Conservation (phyloP, 352 stramenopile species). For the Globisporangium barbulae region DNA sequence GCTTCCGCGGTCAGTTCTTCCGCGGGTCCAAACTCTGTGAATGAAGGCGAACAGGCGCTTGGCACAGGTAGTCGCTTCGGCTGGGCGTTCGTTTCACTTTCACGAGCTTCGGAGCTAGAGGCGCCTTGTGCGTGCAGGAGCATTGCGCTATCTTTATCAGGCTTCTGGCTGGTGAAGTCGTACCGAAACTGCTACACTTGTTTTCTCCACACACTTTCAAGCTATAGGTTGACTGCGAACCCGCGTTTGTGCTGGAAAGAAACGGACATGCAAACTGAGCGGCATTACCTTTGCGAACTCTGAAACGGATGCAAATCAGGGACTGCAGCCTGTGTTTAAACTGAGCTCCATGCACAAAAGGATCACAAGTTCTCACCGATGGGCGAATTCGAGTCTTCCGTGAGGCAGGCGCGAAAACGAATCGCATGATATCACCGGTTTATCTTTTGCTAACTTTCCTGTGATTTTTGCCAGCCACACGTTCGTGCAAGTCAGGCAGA, state of each 20-base stretch:
- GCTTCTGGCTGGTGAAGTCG: background rate
- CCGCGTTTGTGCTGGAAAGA: background rate
- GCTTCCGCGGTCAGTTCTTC: background rate
- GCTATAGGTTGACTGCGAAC: background rate
- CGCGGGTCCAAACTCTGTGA: conserved; percentile 4
- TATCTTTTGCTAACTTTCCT: background rate
- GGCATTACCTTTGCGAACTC: background rate
- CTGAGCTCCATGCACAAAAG: background rate
- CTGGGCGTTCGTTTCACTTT: conserved; percentile 11
- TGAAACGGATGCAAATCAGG: conserved; percentile 2
- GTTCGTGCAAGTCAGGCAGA: background rate
- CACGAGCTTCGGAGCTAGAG: background rate
- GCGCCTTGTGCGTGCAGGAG: background rate
- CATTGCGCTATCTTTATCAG: background rate
- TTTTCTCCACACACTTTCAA: background rate
- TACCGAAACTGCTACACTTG: background rate
- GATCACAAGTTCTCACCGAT: background rate
- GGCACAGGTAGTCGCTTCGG: background rate
- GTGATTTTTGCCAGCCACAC: background rate
- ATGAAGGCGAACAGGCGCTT: conserved; percentile 2
- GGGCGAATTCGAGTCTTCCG: background rate
- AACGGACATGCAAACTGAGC: conserved; percentile 1
- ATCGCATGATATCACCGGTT: background rate
- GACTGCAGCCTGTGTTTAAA: background rate
- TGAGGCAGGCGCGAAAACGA: conserved; percentile 4